Percentiles rank a stretch among this genome's conserved stretches.
Conservation (phyloP, 768 basidiomycete species). For the Suillus weaverae region DNA sequence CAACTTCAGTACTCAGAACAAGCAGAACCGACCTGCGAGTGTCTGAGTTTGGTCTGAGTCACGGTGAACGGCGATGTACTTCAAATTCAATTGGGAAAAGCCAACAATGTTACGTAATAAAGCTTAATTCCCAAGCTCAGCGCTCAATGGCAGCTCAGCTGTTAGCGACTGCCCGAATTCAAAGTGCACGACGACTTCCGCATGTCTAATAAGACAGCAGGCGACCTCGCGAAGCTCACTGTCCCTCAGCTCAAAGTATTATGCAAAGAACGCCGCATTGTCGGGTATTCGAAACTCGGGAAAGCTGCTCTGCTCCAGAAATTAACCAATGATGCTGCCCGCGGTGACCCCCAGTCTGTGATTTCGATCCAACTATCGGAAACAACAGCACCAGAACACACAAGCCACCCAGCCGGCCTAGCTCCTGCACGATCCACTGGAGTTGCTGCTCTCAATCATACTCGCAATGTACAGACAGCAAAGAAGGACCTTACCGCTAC, state of each 20-base stretch:
- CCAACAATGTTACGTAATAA: too few species aligned
- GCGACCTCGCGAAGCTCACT: constrained; percentile 42
- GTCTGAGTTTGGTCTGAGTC: too few species aligned
- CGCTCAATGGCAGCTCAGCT: too few species aligned
- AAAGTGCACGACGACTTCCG: not conserved
- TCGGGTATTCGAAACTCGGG: constrained; percentile 66
- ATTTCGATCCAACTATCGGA: not conserved
- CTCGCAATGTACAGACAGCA: not conserved
- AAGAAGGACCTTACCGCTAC: not conserved
- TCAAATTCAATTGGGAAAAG: too few species aligned
- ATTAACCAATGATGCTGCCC: constrained; percentile 19
- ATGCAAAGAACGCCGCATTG: constrained; percentile 62
- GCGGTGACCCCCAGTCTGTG: not conserved
- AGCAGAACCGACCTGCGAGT: too few species aligned
- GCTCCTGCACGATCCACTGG: not conserved
- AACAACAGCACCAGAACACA: not conserved
- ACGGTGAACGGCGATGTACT: too few species aligned
- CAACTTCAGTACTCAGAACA: too few species aligned
- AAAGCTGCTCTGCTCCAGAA: constrained; percentile 60
- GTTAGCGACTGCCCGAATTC: too few species aligned
- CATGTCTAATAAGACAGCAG: not conserved
- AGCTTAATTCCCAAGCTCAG: too few species aligned
- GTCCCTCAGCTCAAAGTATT: constrained; percentile 64
- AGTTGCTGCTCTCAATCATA: not conserved
- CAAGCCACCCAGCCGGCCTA: not conserved